These are phyloP conservation scores for Ophiognomonia clavigignenti-juglandacearum DNA, from an alignment of 2,329 filamentous ascomycete genomes.

Conservation along the genomic window DNA sequence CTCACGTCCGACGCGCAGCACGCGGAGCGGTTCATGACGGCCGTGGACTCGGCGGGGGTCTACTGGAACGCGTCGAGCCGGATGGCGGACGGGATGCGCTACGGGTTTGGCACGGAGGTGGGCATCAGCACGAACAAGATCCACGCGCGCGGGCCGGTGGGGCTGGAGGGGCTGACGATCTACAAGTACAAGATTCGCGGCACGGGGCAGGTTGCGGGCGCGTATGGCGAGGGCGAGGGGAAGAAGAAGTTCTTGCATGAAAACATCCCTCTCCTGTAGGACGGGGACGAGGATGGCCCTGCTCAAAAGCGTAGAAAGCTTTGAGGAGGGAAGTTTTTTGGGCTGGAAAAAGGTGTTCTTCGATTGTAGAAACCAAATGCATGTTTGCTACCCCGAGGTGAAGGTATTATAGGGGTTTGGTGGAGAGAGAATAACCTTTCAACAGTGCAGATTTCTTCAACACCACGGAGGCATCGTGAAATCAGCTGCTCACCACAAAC, in stretches of 20 bases:
- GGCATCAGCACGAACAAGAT: slow-evolving; percentile 99
- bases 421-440: no score
- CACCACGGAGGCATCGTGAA: no score
- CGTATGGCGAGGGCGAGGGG: slow-evolving; percentile 64
- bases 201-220: slow-evolving; percentile 72
- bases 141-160: slow-evolving; percentile 87
- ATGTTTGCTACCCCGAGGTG: no score
- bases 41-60: slow-evolving; percentile 83
- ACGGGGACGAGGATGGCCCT: neutral
- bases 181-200: slow-evolving; percentile 94
- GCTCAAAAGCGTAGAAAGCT: neutral
- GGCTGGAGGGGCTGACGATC: slow-evolving; percentile 89
- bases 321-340: neutral
- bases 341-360: neutral
- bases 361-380: no score
- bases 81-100: slow-evolving; percentile 94
- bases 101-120: slow-evolving; percentile 96
- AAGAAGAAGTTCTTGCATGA: slow-evolving; percentile 58
- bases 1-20: slow-evolving; percentile 63
- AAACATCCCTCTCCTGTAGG: slow-evolving; percentile 35
- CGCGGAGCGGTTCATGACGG: slow-evolving; percentile 78
- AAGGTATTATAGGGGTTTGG: no score
- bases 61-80: slow-evolving; percentile 97
- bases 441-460: no score
- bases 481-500: no score